Evolutionary conservation across 1,284 basidiomycete genomes (phyloP).

Genomic region (Mycena citricolor): DNA sequence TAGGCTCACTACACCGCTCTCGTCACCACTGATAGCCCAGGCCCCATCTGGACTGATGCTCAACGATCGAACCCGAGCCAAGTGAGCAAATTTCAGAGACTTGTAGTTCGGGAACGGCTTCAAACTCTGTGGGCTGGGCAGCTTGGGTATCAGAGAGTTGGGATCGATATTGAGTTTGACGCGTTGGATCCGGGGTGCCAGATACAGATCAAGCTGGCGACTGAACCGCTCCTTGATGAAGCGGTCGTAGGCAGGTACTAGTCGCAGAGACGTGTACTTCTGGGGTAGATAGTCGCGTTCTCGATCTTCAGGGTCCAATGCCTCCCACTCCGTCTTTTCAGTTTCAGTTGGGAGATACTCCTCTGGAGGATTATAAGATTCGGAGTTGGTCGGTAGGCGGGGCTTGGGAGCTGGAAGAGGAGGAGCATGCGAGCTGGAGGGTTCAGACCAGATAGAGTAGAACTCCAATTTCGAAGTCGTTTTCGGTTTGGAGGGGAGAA

Average conservation of each 20-base stretch:
- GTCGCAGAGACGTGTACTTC: slow-evolving; percentile 83
- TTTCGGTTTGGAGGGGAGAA: slow-evolving; percentile 87
- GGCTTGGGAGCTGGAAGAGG: slow-evolving; percentile 94
- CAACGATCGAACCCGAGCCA: slow-evolving; percentile 73
- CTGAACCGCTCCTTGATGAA: slow-evolving; percentile 95
- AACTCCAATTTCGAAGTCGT: slow-evolving; percentile 73
- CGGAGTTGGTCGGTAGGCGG: slow-evolving; percentile 85
- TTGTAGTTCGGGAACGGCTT: slow-evolving; percentile 93
- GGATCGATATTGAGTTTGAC: slow-evolving; percentile 91
- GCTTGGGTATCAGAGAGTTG: slow-evolving; percentile 87
- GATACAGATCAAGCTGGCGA: slow-evolving; percentile 94
- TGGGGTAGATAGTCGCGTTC: slow-evolving; percentile 89
- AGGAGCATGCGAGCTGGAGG: slow-evolving; percentile 62
- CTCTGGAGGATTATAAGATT: slow-evolving; percentile 98
- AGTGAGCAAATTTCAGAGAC: slow-evolving; percentile 74
- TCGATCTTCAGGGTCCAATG: slow-evolving; percentile 86
- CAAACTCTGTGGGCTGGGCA: slow-evolving; percentile 92
- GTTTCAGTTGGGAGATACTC: slow-evolving; percentile 94
- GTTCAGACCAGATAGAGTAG: slow-evolving; percentile 90
- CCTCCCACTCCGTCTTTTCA: slow-evolving; percentile 86
- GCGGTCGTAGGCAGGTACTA: slow-evolving; percentile 89
- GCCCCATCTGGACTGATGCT: slow-evolving; percentile 86
- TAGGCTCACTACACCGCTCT: slow-evolving; percentile 82
- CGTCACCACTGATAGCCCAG: slow-evolving; percentile 93
- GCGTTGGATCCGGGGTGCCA: slow-evolving; percentile 90